Percentiles rank a stretch among this genome's conserved stretches.
Conservation (phyloP, 306 rosid genomes). For the Dalbergia oliveri region DNA sequence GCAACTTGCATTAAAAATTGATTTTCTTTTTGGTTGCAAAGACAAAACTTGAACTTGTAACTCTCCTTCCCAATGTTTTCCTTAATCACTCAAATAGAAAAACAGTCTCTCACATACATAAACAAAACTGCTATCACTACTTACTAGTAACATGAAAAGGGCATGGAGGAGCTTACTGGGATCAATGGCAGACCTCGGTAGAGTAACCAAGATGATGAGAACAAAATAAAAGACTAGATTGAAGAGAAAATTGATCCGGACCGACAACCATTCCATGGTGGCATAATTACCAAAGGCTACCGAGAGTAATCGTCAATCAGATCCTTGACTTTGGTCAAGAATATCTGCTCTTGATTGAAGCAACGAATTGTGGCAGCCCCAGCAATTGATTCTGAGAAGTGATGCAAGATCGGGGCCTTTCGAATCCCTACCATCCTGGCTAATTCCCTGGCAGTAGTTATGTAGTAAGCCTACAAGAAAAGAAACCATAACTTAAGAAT, state of each 20-base stretch:
- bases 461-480: constrained; percentile 71
- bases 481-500: constrained; percentile 19
- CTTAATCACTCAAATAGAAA: not conserved
- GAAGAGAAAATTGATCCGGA: constrained; percentile 80
- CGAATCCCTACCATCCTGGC: constrained; percentile 86
- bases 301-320: constrained; percentile 76
- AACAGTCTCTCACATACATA: not conserved
- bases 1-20: not conserved
- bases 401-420: constrained; percentile 84
- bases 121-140: not conserved
- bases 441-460: constrained; percentile 81
- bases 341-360: constrained; percentile 72
- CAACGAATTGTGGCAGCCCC: constrained; percentile 79
- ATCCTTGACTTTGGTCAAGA: constrained; percentile 54
- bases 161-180: constrained; percentile 65
- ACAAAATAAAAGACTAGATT: constrained; percentile 72
- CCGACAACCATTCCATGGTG: constrained; percentile 88
- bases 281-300: constrained; percentile 80
- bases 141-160: constrained; percentile 19
- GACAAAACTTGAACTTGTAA: not conserved
- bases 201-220: constrained; percentile 68
- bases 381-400: constrained; percentile 77
- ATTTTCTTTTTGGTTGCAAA: not conserved
- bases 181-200: constrained; percentile 75
- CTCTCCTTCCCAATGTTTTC: not conserved